Evolutionary conservation across 2,329 filamentous ascomycete genomes (phyloP).

Genomic region (Helotiales sp.): DNA sequence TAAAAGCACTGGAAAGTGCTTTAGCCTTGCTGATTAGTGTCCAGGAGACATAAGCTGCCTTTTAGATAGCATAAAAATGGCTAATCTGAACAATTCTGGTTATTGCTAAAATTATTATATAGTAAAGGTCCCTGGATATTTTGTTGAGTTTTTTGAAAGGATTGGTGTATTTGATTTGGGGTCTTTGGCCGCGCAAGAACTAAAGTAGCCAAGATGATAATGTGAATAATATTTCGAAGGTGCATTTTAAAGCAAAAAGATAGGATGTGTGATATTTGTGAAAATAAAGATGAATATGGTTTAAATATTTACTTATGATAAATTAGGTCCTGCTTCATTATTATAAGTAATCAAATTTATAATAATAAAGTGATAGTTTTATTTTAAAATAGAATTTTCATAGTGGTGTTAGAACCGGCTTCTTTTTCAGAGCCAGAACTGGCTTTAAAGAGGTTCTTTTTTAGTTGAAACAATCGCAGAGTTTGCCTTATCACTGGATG

Average conservation of each 20-base stretch:
- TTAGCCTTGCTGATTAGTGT: not conserved
- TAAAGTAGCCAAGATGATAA: not conserved
- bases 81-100: not conserved
- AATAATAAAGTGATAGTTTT: too few relatives aligned
- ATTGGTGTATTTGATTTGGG: not conserved
- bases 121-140: not conserved
- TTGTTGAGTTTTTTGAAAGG: not conserved
- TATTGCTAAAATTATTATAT: not conserved
- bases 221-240: not conserved
- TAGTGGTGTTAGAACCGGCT: too few relatives aligned
- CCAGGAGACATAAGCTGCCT: not conserved
- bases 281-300: too few relatives aligned
- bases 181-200: not conserved
- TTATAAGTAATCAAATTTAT: too few relatives aligned
- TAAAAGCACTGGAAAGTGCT: not conserved
- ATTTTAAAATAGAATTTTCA: too few relatives aligned
- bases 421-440: too few relatives aligned
- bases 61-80: not conserved
- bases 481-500: too few relatives aligned
- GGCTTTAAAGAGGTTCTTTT: too few relatives aligned
- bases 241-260: not conserved
- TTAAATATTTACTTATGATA: too few relatives aligned
- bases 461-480: too few relatives aligned
- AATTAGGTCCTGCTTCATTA: too few relatives aligned
- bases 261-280: too few relatives aligned